Conservation (phyloP, 352 stramenopile species). For the Pythium rhizo-oryzae region DNA sequence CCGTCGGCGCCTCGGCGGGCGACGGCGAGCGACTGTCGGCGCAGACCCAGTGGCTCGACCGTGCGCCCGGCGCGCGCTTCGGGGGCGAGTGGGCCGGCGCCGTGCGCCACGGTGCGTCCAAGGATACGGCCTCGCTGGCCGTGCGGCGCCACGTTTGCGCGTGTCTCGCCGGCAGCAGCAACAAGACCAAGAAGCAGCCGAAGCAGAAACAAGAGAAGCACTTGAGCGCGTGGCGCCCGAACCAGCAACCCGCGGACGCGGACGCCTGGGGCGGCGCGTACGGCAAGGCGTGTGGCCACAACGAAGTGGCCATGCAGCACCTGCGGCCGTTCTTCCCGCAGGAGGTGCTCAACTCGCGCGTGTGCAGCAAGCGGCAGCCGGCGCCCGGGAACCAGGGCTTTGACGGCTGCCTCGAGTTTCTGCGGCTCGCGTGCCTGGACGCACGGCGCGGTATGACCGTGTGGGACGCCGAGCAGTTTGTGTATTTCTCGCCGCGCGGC, state of each 20-base stretch:
- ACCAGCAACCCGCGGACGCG: slow-evolving; percentile 66
- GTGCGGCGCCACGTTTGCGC: slow-evolving; percentile 49
- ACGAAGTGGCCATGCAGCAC: slow-evolving; percentile 89
- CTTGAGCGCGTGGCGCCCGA: slow-evolving; percentile 66
- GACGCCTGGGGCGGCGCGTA: slow-evolving; percentile 82
- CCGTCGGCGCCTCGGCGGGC: slow-evolving; percentile 49
- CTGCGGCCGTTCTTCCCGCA: slow-evolving; percentile 86
- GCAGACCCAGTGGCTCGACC: slow-evolving; percentile 86
- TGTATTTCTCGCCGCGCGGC: slow-evolving; percentile 58
- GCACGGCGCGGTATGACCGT: slow-evolving; percentile 63
- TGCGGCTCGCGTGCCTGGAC: slow-evolving; percentile 64
- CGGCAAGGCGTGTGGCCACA: slow-evolving; percentile 89
- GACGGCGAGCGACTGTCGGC: slow-evolving; percentile 65
- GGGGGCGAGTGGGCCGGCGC: slow-evolving; percentile 69
- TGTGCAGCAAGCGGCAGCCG: slow-evolving; percentile 77
- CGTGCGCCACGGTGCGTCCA: slow-evolving; percentile 74
- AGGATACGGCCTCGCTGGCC: slow-evolving; percentile 65
- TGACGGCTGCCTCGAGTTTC: slow-evolving; percentile 89
- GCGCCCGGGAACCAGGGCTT: slow-evolving; percentile 89
- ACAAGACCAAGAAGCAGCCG: slow-evolving; percentile 11
- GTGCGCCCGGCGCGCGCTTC: slow-evolving; percentile 38
- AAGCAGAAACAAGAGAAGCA: slow-evolving; percentile 5
- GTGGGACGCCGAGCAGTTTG: slow-evolving; percentile 84
- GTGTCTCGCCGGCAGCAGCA: slow-evolving; percentile 6
- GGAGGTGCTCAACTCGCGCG: slow-evolving; percentile 87